A percentile compares a stretch with the other conserved stretches of the same genome.
These are phyloP conservation scores for Saccharomyces pastorianus DNA, from an alignment of 1,139 yeast species.

Conservation along the genomic window DNA sequence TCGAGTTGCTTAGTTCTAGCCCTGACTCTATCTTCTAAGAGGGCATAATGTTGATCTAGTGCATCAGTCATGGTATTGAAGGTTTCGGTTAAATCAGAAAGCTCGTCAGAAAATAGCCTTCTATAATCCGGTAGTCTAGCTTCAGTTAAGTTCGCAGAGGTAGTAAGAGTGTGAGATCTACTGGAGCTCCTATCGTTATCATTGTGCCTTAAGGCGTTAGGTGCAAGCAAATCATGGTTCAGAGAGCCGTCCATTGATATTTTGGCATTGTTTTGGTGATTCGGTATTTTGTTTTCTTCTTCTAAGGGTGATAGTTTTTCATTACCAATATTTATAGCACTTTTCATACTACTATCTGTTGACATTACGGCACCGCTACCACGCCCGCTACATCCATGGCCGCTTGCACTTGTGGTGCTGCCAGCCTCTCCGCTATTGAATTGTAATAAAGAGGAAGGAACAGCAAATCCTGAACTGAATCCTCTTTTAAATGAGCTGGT, in stretches of 20 bases:
- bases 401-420: neutral
- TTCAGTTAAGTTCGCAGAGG: constrained; percentile 36
- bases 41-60: constrained; percentile 70
- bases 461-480: neutral
- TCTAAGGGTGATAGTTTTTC: constrained; percentile 1
- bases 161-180: constrained; percentile 17
- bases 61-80: constrained; percentile 89
- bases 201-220: constrained; percentile 6
- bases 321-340: neutral
- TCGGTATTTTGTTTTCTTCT: neutral
- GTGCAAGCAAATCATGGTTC: constrained; percentile 8
- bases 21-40: constrained; percentile 82
- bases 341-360: neutral
- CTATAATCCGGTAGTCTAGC: constrained; percentile 48
- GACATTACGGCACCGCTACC: neutral
- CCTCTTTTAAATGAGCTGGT: constrained; percentile 3
- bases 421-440: neutral
- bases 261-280: neutral
- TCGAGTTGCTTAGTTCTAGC: constrained; percentile 83
- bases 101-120: constrained; percentile 69
- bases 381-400: neutral
- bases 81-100: constrained; percentile 79
- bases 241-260: constrained; percentile 9
- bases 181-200: constrained; percentile 15
- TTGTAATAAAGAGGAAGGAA: neutral